Evolutionary conservation across 2,329 filamentous ascomycete species (phyloP).

Genomic region (Trichophyton benhamiae): DNA sequence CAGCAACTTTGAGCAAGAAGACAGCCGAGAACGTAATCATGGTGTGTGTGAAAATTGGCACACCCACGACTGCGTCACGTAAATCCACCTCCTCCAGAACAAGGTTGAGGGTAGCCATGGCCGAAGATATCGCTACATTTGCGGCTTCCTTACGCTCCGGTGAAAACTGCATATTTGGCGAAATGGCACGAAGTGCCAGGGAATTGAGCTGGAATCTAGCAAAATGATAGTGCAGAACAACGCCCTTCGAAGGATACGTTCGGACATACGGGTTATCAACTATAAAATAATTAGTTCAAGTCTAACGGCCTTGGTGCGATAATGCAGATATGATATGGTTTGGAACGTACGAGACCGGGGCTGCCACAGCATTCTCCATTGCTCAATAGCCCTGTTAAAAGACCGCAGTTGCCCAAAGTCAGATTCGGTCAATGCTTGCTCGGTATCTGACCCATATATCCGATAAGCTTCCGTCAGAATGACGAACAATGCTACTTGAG

Average conservation of each 20-base stretch:
- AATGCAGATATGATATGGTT: background rate
- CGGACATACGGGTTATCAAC: slow-evolving; percentile 36
- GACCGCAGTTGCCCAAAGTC: slow-evolving; percentile 40
- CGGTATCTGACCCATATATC: slow-evolving; percentile 47
- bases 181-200: slow-evolving; percentile 30
- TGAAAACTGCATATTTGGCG: slow-evolving; percentile 32
- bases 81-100: slow-evolving; percentile 39
- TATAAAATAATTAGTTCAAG: slow-evolving; percentile 8
- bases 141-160: slow-evolving; percentile 35
- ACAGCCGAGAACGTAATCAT: slow-evolving; percentile 37
- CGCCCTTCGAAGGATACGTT: slow-evolving; percentile 39
- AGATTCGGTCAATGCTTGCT: slow-evolving; percentile 39
- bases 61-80: slow-evolving; percentile 37
- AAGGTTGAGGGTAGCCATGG: slow-evolving; percentile 36
- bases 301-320: too few relatives aligned
- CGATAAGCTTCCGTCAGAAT: slow-evolving; percentile 46
- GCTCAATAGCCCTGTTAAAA: slow-evolving; percentile 39
- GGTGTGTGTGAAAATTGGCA: slow-evolving; percentile 35
- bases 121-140: slow-evolving; percentile 37
- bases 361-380: slow-evolving; percentile 41
- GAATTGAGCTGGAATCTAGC: slow-evolving; percentile 43
- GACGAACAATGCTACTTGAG: slow-evolving; percentile 46
- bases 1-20: slow-evolving; percentile 34
- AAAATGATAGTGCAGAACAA: slow-evolving; percentile 42
- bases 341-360: slow-evolving; percentile 30